Evolutionary conservation across 805 yeast species (phyloP).

Genomic region (Scheffersomyces lignosus): DNA sequence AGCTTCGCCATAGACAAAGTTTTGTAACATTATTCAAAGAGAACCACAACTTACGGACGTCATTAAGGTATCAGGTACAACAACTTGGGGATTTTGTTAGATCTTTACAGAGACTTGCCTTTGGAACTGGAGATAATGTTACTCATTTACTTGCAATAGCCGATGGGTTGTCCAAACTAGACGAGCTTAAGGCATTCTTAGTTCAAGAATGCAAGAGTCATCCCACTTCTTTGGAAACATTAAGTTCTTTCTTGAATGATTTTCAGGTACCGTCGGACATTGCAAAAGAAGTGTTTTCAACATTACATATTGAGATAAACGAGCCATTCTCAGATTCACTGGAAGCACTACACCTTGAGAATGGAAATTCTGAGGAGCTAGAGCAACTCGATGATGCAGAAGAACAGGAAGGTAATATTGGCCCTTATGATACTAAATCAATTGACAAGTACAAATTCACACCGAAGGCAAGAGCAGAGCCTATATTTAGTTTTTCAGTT

Average conservation of each 20-base stretch:
- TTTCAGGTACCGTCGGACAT: slow-evolving; percentile 41
- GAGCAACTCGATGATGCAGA: background rate
- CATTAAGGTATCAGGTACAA: slow-evolving; percentile 36
- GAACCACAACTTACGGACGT: slow-evolving; percentile 17
- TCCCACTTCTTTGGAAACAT: slow-evolving; percentile 19
- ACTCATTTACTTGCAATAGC: slow-evolving; percentile 30
- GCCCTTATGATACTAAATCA: slow-evolving; percentile 18
- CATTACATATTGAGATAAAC: slow-evolving; percentile 21
- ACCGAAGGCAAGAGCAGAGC: slow-evolving; percentile 2
- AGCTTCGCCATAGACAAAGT: slow-evolving; percentile 51
- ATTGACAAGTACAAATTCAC: slow-evolving; percentile 20
- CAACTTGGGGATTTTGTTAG: slow-evolving; percentile 58
- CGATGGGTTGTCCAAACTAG: slow-evolving; percentile 28
- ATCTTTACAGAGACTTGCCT: slow-evolving; percentile 52
- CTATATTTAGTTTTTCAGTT: slow-evolving; percentile 27
- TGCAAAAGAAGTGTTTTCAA: slow-evolving; percentile 41
- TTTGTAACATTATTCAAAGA: slow-evolving; percentile 33
- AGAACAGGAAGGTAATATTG: slow-evolving; percentile 9
- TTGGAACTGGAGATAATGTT: slow-evolving; percentile 34
- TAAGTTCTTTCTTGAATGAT: slow-evolving; percentile 20
- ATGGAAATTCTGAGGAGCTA: slow-evolving; percentile 1
- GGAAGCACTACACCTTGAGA: background rate
- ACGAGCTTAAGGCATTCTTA: slow-evolving; percentile 19
- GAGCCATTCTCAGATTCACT: background rate
- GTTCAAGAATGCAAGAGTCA: slow-evolving; percentile 17